Conservation (phyloP, 768 basidiomycete species). For the Tremella mesenterica region DNA sequence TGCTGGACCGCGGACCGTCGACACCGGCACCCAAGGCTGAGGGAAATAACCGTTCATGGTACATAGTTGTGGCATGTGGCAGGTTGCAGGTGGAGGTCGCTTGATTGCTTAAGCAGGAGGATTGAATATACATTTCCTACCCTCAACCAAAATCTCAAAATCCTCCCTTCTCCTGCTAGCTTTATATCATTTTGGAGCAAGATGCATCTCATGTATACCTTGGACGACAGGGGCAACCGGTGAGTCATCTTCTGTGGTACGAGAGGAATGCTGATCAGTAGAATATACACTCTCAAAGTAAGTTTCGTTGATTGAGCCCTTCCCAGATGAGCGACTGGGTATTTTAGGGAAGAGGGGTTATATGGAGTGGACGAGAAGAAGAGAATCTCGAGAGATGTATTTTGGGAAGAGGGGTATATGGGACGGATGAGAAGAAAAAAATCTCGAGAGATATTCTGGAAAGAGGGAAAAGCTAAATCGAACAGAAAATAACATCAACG, state of each 20-base stretch:
- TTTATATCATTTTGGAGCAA: slow-evolving; percentile 15
- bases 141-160: neutral
- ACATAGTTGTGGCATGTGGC: too few species aligned
- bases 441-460: neutral
- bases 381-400: too few species aligned
- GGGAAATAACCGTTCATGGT: too few species aligned
- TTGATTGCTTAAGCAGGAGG: neutral
- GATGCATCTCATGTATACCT: slow-evolving; percentile 94
- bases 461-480: slow-evolving; percentile 1
- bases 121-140: neutral
- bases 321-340: neutral
- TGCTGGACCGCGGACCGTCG: too few species aligned
- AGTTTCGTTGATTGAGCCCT: slow-evolving; percentile 13
- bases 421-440: neutral
- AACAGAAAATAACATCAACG: slow-evolving; percentile 70
- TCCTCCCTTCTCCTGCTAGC: neutral
- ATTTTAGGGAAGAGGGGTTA: neutral
- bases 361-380: neutral
- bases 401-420: neutral
- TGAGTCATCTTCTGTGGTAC: slow-evolving; percentile 8
- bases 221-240: slow-evolving; percentile 42
- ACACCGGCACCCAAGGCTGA: too few species aligned
- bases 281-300: slow-evolving; percentile 89
- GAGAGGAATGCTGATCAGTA: slow-evolving; percentile 43
- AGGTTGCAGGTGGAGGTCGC: too few species aligned